phyloP scores from a whole-genome alignment of 179 eudicot species.

The Heliamphora ciliata region DNA sequence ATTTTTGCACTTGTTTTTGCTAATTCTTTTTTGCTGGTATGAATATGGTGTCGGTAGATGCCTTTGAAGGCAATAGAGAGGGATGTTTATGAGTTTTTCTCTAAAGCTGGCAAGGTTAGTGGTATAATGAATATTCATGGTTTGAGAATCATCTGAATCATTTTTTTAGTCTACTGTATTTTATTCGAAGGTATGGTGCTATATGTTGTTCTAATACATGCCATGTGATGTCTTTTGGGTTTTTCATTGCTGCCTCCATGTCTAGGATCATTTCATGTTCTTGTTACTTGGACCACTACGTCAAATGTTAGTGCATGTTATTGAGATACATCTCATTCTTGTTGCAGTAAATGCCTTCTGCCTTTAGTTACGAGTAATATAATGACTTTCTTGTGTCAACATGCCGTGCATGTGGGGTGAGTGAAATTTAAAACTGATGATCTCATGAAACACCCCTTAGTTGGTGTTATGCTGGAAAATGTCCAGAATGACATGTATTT shows the following conservation, averaged over 20 bases:
- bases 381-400: slow-evolving; percentile 32
- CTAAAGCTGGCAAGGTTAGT: slow-evolving; percentile 87
- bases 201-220: background rate
- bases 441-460: slow-evolving; percentile 10
- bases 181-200: background rate
- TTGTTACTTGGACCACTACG: background rate
- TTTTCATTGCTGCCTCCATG: background rate
- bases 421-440: slow-evolving; percentile 19
- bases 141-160: background rate
- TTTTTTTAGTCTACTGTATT: background rate
- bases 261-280: background rate
- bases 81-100: slow-evolving; percentile 84
- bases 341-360: slow-evolving; percentile 30
- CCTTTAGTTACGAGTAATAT: slow-evolving; percentile 23
- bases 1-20: background rate
- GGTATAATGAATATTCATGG: background rate
- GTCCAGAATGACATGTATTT: slow-evolving; percentile 12
- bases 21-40: background rate
- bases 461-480: background rate
- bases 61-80: slow-evolving; percentile 87
- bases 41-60: slow-evolving; percentile 43
- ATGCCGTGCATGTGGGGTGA: slow-evolving; percentile 28
- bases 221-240: background rate
- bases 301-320: background rate
- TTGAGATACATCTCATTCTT: slow-evolving; percentile 26